Evolutionary conservation across 1,284 basidiomycete species (phyloP), one percentile per base, ranked within the genome.

Genomic region (Pseudozyma thailandica): DNA sequence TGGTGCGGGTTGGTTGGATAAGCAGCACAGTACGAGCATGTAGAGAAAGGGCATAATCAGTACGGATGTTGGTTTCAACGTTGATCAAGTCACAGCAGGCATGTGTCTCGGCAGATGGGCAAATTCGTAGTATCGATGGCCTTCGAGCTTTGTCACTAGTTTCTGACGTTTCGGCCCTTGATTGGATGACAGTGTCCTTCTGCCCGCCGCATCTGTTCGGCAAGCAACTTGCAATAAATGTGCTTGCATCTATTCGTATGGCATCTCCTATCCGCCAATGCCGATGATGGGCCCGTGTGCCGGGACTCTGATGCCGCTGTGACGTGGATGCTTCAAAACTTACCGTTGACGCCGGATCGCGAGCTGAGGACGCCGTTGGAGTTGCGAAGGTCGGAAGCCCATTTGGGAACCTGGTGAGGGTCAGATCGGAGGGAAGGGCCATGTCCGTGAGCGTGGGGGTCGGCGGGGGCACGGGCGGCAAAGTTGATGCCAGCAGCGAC

Each of bases 401-500:
- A 75, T 57, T 56, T 59, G 39, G 74, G 74, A 58, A 73, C 54
- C 62, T 75, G 74, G 59, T 57, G 54, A 20, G 56, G 45, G 47
- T 75, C 74, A 60, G 61, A 65, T 63, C 74, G 74, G 48, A 69
- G 62, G 50, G 64, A 66, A 57, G 70, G 61, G 49, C 69, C 64
- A 54, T 72, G 65, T 51, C 68, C 69, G 56, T 75, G 59, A 59
- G 64, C 61, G 54, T 72, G 73, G 15, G 71, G 69, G 61, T 78
- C 77, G 54, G 57, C 72, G 33, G 75, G 75, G 45, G 77, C 77
- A 23, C 77, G 75, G 13, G 50, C 77, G 53, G 62, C 56, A 47
- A 74, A 60, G 77, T 77, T 79, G 68, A 73, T 69, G 61, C 60
- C 63, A 56, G 59, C 52, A 57, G 72, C 72, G 37, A 74, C 49